phyloP scores from a whole-genome alignment of 2,329 filamentous ascomycete species.

The Fusarium albosuccineum region DNA sequence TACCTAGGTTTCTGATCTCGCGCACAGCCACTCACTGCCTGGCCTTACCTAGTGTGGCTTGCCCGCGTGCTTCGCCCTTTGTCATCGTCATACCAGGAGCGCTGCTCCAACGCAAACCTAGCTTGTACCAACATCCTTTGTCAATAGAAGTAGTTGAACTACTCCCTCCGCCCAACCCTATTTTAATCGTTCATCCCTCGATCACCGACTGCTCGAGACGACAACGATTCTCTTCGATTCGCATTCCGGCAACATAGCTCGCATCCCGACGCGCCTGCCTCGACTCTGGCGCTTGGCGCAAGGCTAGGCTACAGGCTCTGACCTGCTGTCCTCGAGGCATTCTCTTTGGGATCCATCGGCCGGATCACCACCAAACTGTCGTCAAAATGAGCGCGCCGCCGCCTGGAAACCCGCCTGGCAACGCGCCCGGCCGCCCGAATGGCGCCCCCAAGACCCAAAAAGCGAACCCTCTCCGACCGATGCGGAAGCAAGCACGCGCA shows the following conservation, averaged over 20 bases:
- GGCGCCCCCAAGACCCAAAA: slow-evolving; percentile 49
- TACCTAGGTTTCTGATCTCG: neutral
- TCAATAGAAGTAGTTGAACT: slow-evolving; percentile 29
- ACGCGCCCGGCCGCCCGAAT: slow-evolving; percentile 52
- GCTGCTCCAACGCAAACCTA: slow-evolving; percentile 12
- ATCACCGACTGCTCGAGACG: slow-evolving; percentile 8
- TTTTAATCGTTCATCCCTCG: neutral
- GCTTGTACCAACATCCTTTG: slow-evolving; percentile 30
- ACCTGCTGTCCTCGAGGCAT: slow-evolving; percentile 28
- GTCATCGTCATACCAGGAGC: slow-evolving; percentile 45
- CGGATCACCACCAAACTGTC: slow-evolving; percentile 5
- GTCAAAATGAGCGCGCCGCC: slow-evolving; percentile 61
- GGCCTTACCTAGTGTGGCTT: slow-evolving; percentile 5
- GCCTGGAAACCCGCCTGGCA: slow-evolving; percentile 44
- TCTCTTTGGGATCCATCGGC: neutral
- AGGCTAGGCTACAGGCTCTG: slow-evolving; percentile 34
- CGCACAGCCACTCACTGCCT: slow-evolving; percentile 33
- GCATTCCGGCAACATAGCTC: neutral
- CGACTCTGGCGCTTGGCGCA: slow-evolving; percentile 24
- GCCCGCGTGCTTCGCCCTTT: slow-evolving; percentile 34
- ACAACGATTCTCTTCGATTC: slow-evolving; percentile 5
- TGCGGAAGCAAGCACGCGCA: slow-evolving; percentile 58
- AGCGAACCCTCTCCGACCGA: slow-evolving; percentile 55
- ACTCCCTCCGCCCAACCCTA: neutral
- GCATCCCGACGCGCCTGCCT: slow-evolving; percentile 10